These are phyloP conservation scores for Didymella keratinophila DNA, from an alignment of 2,329 filamentous ascomycete genomes.

Conservation along the genomic window DNA sequence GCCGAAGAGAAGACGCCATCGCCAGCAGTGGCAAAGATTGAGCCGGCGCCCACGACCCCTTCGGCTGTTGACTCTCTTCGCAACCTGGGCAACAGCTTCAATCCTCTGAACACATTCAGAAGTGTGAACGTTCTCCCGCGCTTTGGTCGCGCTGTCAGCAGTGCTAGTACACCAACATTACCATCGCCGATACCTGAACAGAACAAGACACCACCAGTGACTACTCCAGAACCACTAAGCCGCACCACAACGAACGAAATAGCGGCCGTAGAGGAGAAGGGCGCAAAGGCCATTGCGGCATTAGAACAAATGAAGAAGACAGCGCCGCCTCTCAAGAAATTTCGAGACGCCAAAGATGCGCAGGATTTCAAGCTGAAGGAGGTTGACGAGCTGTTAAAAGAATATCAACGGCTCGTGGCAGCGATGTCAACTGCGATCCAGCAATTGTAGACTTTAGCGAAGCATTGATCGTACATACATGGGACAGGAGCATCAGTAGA, in stretches of 20 bases:
- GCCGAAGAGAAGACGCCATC: conserved; percentile 37
- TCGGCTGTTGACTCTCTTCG: conserved; percentile 83
- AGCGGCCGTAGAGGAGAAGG: conserved; percentile 41
- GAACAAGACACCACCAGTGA: conserved; percentile 37
- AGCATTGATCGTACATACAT: conserved; percentile 7
- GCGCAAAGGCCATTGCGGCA: conserved; percentile 53
- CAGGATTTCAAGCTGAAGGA: conserved; percentile 57
- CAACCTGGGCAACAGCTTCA: conserved; percentile 79
- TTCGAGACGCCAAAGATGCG: conserved; percentile 56
- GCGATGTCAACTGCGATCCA: conserved; percentile 55
- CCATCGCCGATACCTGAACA: conserved; percentile 50
- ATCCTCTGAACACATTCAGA: conserved; percentile 81
- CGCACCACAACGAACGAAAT: conserved; percentile 34
- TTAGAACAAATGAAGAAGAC: conserved; percentile 56
- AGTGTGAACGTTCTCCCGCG: conserved; percentile 77
- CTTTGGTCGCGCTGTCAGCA: conserved; percentile 68
- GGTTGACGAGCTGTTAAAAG: conserved; percentile 56
- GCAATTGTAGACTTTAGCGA: conserved; percentile 23
- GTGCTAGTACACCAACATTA: conserved; percentile 50
- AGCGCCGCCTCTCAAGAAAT: conserved; percentile 56
- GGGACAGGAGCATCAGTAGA: neutral
- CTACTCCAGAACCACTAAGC: conserved; percentile 28
- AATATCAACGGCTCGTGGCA: conserved; percentile 55
- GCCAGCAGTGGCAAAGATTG: conserved; percentile 35
- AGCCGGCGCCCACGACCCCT: conserved; percentile 49